phyloP scores from a whole-genome alignment of 345 rosid species.

The Lepidium sativum region DNA sequence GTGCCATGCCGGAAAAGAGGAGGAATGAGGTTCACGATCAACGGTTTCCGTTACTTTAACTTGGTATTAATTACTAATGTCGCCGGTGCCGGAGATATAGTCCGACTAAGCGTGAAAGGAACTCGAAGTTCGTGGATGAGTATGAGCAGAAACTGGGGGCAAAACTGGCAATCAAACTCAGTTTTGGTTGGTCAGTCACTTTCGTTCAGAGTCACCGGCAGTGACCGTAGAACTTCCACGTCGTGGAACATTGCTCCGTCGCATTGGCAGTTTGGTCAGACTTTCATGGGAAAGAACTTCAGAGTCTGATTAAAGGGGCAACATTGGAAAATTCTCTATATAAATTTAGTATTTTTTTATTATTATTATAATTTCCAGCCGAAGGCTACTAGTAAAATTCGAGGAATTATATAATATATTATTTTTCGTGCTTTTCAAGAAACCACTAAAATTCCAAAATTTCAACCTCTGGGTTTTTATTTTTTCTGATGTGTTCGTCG shows the following conservation, averaged over 20 bases:
- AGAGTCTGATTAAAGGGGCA: slow-evolving; percentile 29
- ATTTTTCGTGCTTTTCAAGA: no score
- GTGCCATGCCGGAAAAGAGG: slow-evolving; percentile 59
- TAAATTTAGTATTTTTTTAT: not conserved
- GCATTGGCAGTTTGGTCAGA: slow-evolving; percentile 71
- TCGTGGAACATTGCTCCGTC: slow-evolving; percentile 66
- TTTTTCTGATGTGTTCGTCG: no score
- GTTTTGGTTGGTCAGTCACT: slow-evolving; percentile 50
- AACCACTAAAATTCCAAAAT: slow-evolving; percentile 1
- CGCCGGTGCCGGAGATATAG: slow-evolving; percentile 52
- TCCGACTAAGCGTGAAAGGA: slow-evolving; percentile 44
- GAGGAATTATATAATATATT: slow-evolving; percentile 1
- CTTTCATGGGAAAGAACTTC: slow-evolving; percentile 63
- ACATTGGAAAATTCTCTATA: no score
- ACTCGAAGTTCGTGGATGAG: slow-evolving; percentile 43
- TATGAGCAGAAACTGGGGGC: slow-evolving; percentile 69
- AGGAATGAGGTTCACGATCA: slow-evolving; percentile 55
- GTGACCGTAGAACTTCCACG: slow-evolving; percentile 58
- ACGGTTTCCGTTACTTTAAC: slow-evolving; percentile 67
- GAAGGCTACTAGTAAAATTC: slow-evolving; percentile 16
- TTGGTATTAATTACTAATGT: slow-evolving; percentile 53
- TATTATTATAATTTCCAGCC: slow-evolving; percentile 14
- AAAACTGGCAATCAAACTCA: slow-evolving; percentile 58
- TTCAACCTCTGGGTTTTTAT: slow-evolving; percentile 11
- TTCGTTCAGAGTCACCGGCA: slow-evolving; percentile 50